A percentile compares a stretch with the other conserved stretches of the same genome.
These are phyloP conservation scores for Kazachstania viticola DNA, from an alignment of 805 yeast species.

Conservation along the genomic window DNA sequence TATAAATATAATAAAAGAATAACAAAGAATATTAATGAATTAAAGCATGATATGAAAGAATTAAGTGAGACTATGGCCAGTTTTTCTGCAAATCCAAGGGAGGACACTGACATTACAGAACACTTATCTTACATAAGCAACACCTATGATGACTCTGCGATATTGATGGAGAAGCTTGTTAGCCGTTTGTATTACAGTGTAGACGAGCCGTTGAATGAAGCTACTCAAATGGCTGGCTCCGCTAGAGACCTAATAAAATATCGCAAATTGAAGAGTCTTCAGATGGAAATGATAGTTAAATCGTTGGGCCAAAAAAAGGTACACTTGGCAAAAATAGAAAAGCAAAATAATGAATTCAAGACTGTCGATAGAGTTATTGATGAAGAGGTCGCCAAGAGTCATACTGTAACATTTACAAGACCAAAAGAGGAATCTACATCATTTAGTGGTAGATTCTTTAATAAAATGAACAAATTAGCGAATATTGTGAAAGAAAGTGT, in stretches of 20 bases:
- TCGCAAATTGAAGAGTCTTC: slow-evolving; percentile 22
- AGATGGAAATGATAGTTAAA: slow-evolving; percentile 18
- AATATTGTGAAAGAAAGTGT: slow-evolving; percentile 24
- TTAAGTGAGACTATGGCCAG: slow-evolving; percentile 18
- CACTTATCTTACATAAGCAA: slow-evolving; percentile 19
- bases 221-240: slow-evolving; percentile 22
- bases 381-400: slow-evolving; percentile 13
- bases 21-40: slow-evolving; percentile 17
- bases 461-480: slow-evolving; percentile 21
- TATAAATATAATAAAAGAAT: slow-evolving; percentile 21
- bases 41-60: slow-evolving; percentile 17
- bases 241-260: slow-evolving; percentile 22
- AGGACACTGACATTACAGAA: slow-evolving; percentile 19
- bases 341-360: slow-evolving; percentile 15
- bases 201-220: slow-evolving; percentile 24
- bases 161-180: slow-evolving; percentile 17
- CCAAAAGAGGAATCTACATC: slow-evolving; percentile 3
- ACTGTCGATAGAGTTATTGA: slow-evolving; percentile 16
- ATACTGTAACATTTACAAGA: slow-evolving; percentile 11
- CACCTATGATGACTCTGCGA: slow-evolving; percentile 17
- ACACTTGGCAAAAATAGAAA: slow-evolving; percentile 19
- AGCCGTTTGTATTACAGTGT: slow-evolving; percentile 23
- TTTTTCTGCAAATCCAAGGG: slow-evolving; percentile 15
- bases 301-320: slow-evolving; percentile 12
- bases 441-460: slow-evolving; percentile 20